Percentiles rank a stretch among this genome's conserved stretches.
Conservation (phyloP, 2,329 filamentous ascomycete genomes). For the Ambrosiella beaveri region DNA sequence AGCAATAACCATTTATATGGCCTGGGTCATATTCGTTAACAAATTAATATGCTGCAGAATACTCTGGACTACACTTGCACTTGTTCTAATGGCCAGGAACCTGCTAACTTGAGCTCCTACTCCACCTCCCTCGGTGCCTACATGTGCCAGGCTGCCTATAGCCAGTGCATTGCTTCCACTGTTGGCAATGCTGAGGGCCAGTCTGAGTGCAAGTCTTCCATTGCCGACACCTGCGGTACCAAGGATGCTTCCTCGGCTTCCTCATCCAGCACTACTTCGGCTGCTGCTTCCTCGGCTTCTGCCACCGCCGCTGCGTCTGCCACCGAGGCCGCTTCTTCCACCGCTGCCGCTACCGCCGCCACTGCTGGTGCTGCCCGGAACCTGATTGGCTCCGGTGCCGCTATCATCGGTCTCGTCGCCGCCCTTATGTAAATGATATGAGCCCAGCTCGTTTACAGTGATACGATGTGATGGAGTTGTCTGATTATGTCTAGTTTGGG, state of each 20-base stretch:
- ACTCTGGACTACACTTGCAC: constrained; percentile 31
- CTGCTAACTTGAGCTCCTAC: constrained; percentile 36
- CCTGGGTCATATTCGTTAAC: neutral
- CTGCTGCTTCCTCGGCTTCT: constrained; percentile 15
- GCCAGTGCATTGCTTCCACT: constrained; percentile 29
- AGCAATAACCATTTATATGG: neutral
- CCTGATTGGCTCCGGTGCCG: constrained; percentile 21
- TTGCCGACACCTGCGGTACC: constrained; percentile 30
- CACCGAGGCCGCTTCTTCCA: constrained; percentile 12
- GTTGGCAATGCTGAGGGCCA: constrained; percentile 27
- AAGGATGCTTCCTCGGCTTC: constrained; percentile 17
- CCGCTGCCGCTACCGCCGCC: constrained; percentile 12
- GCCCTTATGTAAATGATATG: constrained; percentile 8
- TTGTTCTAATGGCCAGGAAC: constrained; percentile 30
- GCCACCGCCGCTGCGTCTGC: constrained; percentile 16
- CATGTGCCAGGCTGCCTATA: constrained; percentile 33
- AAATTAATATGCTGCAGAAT: constrained; percentile 17
- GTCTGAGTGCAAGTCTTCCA: constrained; percentile 30
- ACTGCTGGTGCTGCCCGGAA: constrained; percentile 13
- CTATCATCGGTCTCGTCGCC: constrained; percentile 20
- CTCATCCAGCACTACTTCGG: constrained; percentile 18
- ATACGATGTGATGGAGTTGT: neutral
- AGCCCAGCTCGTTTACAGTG: neutral
- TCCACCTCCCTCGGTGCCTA: constrained; percentile 34
- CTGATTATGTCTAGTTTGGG: neutral